A percentile compares a stretch with the other conserved stretches of the same genome.
Evolutionary conservation across 768 basidiomycete genomes (phyloP).

Genomic region (Russula lepida): DNA sequence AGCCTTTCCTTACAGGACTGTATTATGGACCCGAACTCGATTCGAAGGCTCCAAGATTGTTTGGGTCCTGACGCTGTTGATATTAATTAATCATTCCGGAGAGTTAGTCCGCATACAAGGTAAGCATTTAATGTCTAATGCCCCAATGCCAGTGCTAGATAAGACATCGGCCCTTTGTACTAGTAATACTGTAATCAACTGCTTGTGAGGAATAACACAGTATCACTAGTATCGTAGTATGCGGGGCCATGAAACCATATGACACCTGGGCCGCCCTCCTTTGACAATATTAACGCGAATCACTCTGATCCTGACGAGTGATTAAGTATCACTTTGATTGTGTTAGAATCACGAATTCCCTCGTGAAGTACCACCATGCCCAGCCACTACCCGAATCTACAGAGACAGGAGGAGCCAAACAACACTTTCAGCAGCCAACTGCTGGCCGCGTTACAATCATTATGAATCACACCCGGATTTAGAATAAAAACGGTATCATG

Average conservation of each 20-base stretch:
- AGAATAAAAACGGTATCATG: constrained; percentile 69
- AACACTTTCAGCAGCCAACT: background rate
- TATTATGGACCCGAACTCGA: background rate
- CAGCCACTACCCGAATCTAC: background rate
- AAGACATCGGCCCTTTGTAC: background rate
- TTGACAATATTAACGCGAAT: too few species aligned
- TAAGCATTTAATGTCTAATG: background rate
- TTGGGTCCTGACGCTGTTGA: background rate
- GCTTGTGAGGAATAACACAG: background rate
- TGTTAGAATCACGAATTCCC: background rate
- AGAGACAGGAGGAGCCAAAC: background rate
- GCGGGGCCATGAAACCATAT: too few species aligned
- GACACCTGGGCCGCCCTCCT: too few species aligned
- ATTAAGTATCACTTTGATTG: background rate
- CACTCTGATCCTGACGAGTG: too few species aligned
- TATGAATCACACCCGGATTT: background rate
- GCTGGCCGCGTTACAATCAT: too few species aligned
- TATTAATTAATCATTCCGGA: background rate
- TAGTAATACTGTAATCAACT: background rate
- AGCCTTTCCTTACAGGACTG: background rate
- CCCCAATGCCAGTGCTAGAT: background rate
- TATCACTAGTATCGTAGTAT: background rate
- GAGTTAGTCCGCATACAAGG: background rate
- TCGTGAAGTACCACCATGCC: background rate
- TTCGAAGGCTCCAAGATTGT: background rate